Conservation (phyloP, 1,284 basidiomycete species). For the Albatrellus sp. region DNA sequence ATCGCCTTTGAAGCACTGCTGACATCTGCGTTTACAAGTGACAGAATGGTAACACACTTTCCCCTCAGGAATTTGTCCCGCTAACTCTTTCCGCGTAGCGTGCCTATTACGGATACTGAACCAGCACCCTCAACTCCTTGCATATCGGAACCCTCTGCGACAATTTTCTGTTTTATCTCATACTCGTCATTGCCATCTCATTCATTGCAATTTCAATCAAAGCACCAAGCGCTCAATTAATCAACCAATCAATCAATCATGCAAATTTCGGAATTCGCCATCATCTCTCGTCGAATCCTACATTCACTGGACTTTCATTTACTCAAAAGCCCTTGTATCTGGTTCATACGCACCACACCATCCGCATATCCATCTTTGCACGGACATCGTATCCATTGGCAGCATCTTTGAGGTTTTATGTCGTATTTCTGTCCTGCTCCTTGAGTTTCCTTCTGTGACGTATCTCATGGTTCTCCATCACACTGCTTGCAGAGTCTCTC, state of each 20-base stretch:
- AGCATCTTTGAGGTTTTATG: conserved; percentile 2
- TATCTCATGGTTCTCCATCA: conserved; percentile 2
- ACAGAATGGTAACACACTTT: conserved; percentile 31
- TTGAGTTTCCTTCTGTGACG: conserved; percentile 4
- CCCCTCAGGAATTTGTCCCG: conserved; percentile 10
- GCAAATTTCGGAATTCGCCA: conserved; percentile 11
- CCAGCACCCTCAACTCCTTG: conserved; percentile 1
- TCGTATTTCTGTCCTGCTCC: background rate
- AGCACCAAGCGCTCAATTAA: background rate
- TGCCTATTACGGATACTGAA: conserved; percentile 34
- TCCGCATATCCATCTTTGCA: background rate
- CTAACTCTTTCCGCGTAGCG: conserved; percentile 18
- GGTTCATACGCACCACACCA: background rate
- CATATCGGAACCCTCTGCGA: background rate
- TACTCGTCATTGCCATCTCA: background rate
- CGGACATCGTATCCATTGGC: background rate
- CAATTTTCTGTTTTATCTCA: conserved; percentile 5
- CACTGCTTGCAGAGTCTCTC: no score
- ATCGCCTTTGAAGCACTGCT: conserved; percentile 1
- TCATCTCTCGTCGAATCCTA: background rate
- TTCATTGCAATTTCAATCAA: conserved; percentile 2
- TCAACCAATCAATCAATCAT: conserved; percentile 5
- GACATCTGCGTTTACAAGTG: conserved; percentile 18
- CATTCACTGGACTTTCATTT: background rate
- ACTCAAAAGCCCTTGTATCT: conserved; percentile 1